A percentile compares a stretch with the other conserved stretches of the same genome.
Evolutionary conservation across 805 yeast genomes (phyloP).

Genomic region (Candida cerambycidarum): DNA sequence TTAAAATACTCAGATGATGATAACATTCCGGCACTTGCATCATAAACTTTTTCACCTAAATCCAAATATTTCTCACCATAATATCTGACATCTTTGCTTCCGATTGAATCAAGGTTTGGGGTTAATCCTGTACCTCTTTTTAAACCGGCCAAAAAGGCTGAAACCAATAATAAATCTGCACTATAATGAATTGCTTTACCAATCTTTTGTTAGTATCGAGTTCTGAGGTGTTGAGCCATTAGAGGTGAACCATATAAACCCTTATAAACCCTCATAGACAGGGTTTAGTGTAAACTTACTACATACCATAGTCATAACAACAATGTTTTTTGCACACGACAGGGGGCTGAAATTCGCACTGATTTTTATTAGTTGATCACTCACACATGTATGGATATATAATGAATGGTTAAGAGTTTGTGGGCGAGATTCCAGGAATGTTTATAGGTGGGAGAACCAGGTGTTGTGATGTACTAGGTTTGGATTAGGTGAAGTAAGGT

Average conservation of each 20-base stretch:
- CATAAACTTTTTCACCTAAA: conserved; percentile 82
- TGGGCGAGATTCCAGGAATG: too few relatives aligned
- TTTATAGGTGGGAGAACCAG: too few relatives aligned
- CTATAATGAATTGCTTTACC: conserved; percentile 59
- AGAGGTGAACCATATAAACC: too few relatives aligned
- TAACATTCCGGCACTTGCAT: conserved; percentile 66
- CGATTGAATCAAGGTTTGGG: conserved; percentile 51
- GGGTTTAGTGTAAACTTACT: too few relatives aligned
- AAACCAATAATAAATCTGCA: conserved; percentile 58
- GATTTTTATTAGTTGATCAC: background rate
- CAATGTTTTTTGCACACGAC: conserved; percentile 6
- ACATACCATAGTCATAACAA: conserved; percentile 7
- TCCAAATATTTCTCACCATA: conserved; percentile 69
- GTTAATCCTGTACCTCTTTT: conserved; percentile 69
- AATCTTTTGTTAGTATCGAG: conserved; percentile 21
- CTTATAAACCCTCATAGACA: too few relatives aligned
- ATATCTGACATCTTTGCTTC: conserved; percentile 43
- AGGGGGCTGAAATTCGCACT: conserved; percentile 8
- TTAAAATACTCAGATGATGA: conserved; percentile 73
- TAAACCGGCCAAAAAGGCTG: conserved; percentile 71
- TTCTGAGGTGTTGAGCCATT: too few relatives aligned
- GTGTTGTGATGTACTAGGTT: too few relatives aligned
- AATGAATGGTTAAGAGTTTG: too few relatives aligned
- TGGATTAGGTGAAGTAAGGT: too few relatives aligned
- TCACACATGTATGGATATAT: too few relatives aligned